These are phyloP conservation scores for Ceriops tagal DNA, from an alignment of 345 rosid species.

Conservation along the genomic window DNA sequence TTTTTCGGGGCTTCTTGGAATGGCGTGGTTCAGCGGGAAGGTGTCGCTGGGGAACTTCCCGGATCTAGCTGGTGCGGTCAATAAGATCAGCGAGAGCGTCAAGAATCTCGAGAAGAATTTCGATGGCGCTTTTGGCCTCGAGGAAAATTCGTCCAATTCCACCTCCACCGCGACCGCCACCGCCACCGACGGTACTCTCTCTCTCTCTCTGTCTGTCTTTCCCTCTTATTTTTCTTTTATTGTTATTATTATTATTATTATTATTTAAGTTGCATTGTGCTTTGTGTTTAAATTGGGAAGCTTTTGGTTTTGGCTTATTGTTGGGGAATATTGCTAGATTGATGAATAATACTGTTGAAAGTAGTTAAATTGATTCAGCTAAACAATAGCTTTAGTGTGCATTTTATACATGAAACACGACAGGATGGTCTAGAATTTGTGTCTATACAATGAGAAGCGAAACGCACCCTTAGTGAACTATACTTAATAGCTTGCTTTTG, in stretches of 20 bases:
- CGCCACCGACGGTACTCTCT: constrained; percentile 49
- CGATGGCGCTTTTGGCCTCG: constrained; percentile 90
- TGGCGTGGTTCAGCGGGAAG: constrained; percentile 99
- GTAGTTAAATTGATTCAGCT: no score
- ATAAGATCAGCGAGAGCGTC: constrained; percentile 97
- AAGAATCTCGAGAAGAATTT: constrained; percentile 98
- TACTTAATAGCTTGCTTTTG: no score
- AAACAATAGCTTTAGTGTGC: no score
- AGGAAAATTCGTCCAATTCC: constrained; percentile 67
- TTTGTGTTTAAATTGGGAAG: no score
- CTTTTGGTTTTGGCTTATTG: no score
- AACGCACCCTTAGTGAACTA: no score
- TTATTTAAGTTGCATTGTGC: no score
- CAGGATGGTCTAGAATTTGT: no score
- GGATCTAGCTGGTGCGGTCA: constrained; percentile 97
- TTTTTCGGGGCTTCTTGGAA: not conserved
- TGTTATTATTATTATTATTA: not conserved
- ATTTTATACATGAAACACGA: no score
- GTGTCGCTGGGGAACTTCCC: constrained; percentile 84
- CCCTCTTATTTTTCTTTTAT: not conserved
- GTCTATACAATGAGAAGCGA: no score
- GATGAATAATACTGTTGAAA: no score
- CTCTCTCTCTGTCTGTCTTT: not conserved
- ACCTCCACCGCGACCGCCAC: not conserved
- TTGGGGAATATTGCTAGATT: no score